Evolutionary conservation across 2,329 filamentous ascomycete genomes (phyloP), one percentile per base, ranked within the genome.

Genomic region (Claviceps monticola): DNA sequence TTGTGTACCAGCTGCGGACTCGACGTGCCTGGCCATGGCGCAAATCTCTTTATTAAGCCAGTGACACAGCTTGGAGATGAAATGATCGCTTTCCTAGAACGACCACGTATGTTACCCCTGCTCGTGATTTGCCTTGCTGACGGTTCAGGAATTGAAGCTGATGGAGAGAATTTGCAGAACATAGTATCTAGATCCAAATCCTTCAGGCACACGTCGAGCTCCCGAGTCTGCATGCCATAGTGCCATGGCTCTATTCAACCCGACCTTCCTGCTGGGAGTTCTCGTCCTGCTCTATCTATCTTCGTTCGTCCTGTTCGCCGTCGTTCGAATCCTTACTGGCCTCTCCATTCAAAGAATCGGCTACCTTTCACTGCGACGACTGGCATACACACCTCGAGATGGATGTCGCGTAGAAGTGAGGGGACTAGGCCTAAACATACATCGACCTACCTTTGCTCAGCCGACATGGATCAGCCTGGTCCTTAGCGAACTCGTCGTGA

Each of bases 381-480:
- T 98, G 56, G 85, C 89, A 53, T 97, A 94, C 67, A 88, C 87
- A 14, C 88, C 88, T 29, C 83, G 79, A 67, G 88, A 95, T 78
- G 93, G 93, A 59, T 73, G 95, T 62, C 85, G 85, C 61, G 81
- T 98, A 66, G 88, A 95, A 66, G 83, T 98, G 52, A 83, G 93
- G 49, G 88, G 90, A 49, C 75, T 98, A 50, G 89, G 93, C 45
- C 75, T 98, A 60, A 85, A 87, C 53, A 69, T 97, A 56, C 93
- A 98, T 69, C 83, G 90, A 4, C 93, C 93, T 13, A 97, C 93
- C 5, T 97, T 98, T 68, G 88, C 91, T 46, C 89, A 97, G 66
- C 93, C 93, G 45, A 97, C 94, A 56, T 97, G 91, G 89, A 73
- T 95, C 60, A 97, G 90, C 65, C 75, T 98, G 49, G 86, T 93